Base-by-base conservation (phyloP, 2,329 filamentous ascomycete species). In the Aspergillus ochraceoroseus region DNA sequence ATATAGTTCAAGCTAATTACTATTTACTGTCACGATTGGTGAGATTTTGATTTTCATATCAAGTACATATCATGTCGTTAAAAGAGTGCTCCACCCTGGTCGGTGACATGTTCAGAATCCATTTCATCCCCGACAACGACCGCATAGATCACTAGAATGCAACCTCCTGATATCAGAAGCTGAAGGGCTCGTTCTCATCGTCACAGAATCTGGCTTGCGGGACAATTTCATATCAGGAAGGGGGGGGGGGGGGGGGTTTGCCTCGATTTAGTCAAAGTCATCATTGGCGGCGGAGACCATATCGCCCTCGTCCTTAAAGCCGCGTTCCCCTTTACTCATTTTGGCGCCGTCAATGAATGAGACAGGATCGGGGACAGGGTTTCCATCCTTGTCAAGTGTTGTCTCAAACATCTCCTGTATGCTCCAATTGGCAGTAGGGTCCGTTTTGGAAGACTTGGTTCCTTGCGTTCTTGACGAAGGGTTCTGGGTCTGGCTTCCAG, bases 311-410 rank as follows among this genome's bases (percentile, higher is more conserved):
- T 58, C 55, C 12, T 47, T 39, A 14, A 40, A 33, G 2, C 40
- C 32, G 7, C 46, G 33, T 14, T 47, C 41, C 9, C 43, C 28
- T 28, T 49, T 46, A 11, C 42, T 39, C 32, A 57, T 51, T 31
- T 50, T 53, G 3, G 25, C 38, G 3, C 50, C 55, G 32, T 60
- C 53, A 7, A 48, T 52, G 25, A 42, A 61, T 1, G 37, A 41
- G 1, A 50, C 25, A 11, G 31, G 44, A 17, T 66, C 57, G n/a
- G 61, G 56, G 2, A 58, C 56, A 0, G 60, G 56, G 22, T 64
- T 57, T 12, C 61, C 63, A n/a, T 52, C 9, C 9, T 51, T 23
- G 25, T 65, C 54, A 46, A 65, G 55, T 3, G 55, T 54, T 8
- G 56, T 55, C 20, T 52, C 52, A 7, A 66, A 42, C 20, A 55